Base-by-base conservation (phyloP, 106 monocot genomes). In the Acorus calamus region DNA sequence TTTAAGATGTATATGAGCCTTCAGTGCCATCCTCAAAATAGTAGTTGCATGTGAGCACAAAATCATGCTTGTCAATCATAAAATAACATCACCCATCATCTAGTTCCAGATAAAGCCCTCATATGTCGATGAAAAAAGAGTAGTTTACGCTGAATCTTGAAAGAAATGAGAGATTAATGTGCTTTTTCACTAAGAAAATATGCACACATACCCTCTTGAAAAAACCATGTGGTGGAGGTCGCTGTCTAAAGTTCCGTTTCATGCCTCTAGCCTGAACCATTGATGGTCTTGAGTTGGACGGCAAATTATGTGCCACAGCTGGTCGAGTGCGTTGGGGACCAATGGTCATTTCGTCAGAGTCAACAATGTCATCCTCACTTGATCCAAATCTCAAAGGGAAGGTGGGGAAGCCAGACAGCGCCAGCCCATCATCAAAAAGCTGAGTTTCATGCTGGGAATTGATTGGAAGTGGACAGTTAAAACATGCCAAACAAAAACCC, bases 281-380 rank as follows among this genome's bases (percentile, higher is more conserved):
- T 13, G 61, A 49, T 49, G 71, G 46, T 73, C 62, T 87, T 46
- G 70, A 63, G n/a, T 79, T 14, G 44, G 69, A 75, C 5, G 64
- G 63, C 9, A 66, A 54, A 66, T 69, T 69, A 50, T 65, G 80
- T 14, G 56, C 8, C 41, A 68, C 58, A 49, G 84, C 50, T 44
- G 81, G 63, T 12, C 77, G 71, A 11, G 57, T 60, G 61, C 61
- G 83, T 42, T 69, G 59, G 14, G 66, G 81, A 58, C 63, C 74
- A 76, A 67, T 74, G 58, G 72, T 67, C 7, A 80, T 74, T 62
- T 98, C 96, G 79, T 98, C 91, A 10, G 96, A 91, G 59, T 92
- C 96, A 8, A 79, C 74, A 46, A 73, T 66, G 61, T 98, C 96
- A 65, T 98, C 96, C 8, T 98, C 96, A 62, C 96, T 98, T 50